These are phyloP conservation scores for Dendryphion nanum DNA, from an alignment of 2,329 filamentous ascomycete species.

Conservation along the genomic window DNA sequence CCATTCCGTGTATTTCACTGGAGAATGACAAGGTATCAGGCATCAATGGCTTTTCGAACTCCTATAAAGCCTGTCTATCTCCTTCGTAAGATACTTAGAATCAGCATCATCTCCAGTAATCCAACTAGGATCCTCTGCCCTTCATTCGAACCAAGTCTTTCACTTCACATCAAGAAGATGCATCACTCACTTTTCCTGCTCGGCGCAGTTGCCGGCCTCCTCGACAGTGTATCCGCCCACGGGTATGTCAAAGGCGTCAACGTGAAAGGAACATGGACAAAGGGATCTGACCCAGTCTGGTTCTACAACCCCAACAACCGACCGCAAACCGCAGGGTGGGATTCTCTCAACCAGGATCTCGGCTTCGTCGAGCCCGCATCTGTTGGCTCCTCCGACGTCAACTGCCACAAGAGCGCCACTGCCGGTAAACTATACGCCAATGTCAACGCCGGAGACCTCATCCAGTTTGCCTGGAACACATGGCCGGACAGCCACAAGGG, in stretches of 20 bases:
- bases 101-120: too few species aligned
- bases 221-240: slow-evolving; percentile 25
- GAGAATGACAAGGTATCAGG: too few species aligned
- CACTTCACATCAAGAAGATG: too few species aligned
- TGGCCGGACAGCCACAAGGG: slow-evolving; percentile 38
- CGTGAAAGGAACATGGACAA: slow-evolving; percentile 20
- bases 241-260: slow-evolving; percentile 29
- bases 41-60: too few species aligned
- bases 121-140: too few species aligned
- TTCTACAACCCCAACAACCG: slow-evolving; percentile 23
- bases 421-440: slow-evolving; percentile 32
- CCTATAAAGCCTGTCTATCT: too few species aligned
- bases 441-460: slow-evolving; percentile 32
- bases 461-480: slow-evolving; percentile 37
- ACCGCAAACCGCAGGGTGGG: slow-evolving; percentile 35
- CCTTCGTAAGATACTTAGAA: too few species aligned
- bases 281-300: slow-evolving; percentile 33
- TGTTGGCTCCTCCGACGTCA: slow-evolving; percentile 27
- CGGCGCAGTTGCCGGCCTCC: slow-evolving; percentile 9
- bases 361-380: slow-evolving; percentile 36
- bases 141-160: too few species aligned
- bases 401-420: slow-evolving; percentile 41
- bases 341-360: slow-evolving; percentile 35
- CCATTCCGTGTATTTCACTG: too few species aligned
- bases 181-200: too few species aligned